Evolutionary conservation across 2,329 filamentous ascomycete genomes (phyloP), one percentile per base, ranked within the genome.

Genomic region (Colletotrichum sp.): DNA sequence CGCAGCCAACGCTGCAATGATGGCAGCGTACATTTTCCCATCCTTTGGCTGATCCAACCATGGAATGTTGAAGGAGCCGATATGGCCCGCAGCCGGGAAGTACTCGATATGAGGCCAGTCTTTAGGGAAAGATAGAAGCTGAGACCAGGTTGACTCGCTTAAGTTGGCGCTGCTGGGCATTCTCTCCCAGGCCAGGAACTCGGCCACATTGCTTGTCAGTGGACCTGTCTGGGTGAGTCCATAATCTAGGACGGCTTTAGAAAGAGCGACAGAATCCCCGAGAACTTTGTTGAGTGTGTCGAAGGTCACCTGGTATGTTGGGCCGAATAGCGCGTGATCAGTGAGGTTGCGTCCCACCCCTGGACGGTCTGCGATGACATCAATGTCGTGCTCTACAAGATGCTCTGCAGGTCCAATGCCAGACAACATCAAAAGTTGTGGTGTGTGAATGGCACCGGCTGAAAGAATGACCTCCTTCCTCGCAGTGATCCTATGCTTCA

Each of bases 331-430:
- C 22, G 67, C 59, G 36, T 97, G 98, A 6, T 90, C 92, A 76
- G 98, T 93, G 22, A 99, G 87, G 82, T 96, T 93, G 78, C 96
- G 88, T 25, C 95, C 92, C 84, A 99, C 99, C 8, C 94, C 94
- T 6, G 92, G 90, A 1, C 90, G 84, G 77, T 93, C 86, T 3
- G 83, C 82, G 48, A 91, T 76, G 13, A 91, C 85, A 3, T 85
- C 82, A 71, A 88, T 86, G 6, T 78, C 79, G 32, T 83, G 81
- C 67, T 81, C 80, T 11, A 82, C 73, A 1, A 90, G 81, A 39
- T 88, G 83, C 1, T 70, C 77, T 1, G 80, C 79, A 0, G 88
- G 88, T 0, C 89, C 89, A 22, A 86, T 83, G 8, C 91, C 75
- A 5, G 75, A 74, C 16, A 74, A 39, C 75, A 74, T 74, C 3